phyloP scores from a whole-genome alignment of 2,329 filamentous ascomycete species.

The Teratosphaeria zuluensis region DNA sequence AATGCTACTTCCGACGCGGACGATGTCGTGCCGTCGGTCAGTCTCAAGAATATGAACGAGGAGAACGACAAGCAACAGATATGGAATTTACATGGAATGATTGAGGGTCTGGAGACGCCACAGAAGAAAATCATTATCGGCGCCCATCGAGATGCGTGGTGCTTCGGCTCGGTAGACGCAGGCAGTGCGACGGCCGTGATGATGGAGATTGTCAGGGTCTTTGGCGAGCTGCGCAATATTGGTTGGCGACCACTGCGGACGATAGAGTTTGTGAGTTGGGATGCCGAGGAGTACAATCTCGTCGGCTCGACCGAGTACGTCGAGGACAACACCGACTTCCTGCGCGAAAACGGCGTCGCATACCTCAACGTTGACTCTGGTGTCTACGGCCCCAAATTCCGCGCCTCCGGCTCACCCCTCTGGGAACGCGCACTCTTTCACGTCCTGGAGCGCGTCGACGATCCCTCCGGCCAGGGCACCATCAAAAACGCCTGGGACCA shows the following conservation, averaged over 20 bases:
- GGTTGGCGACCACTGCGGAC: conserved; percentile 91
- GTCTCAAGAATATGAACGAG: conserved; percentile 67
- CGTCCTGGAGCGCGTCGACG: conserved; percentile 63
- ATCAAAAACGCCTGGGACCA: conserved; percentile 69
- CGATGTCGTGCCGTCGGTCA: conserved; percentile 53
- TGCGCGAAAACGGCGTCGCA: conserved; percentile 67
- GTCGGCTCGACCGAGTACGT: conserved; percentile 94
- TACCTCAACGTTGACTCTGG: conserved; percentile 89
- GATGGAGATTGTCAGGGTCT: conserved; percentile 76
- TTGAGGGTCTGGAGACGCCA: conserved; percentile 72
- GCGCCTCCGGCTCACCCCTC: conserved; percentile 70
- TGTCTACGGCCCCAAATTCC: conserved; percentile 59
- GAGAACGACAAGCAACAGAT: conserved; percentile 57
- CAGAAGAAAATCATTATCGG: conserved; percentile 82
- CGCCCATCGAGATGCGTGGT: conserved; percentile 89
- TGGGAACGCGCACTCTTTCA: conserved; percentile 63
- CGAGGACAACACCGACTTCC: conserved; percentile 64
- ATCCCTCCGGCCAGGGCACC: conserved; percentile 56
- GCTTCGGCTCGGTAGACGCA: conserved; percentile 76
- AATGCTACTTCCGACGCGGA: conserved; percentile 45
- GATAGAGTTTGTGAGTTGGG: conserved; percentile 96
- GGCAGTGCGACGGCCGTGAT: conserved; percentile 85
- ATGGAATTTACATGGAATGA: conserved; percentile 82
- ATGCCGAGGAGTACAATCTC: conserved; percentile 84
- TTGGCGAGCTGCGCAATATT: conserved; percentile 63